Evolutionary conservation across 768 basidiomycete species (phyloP).

Genomic region (Auriculariales sp.): DNA sequence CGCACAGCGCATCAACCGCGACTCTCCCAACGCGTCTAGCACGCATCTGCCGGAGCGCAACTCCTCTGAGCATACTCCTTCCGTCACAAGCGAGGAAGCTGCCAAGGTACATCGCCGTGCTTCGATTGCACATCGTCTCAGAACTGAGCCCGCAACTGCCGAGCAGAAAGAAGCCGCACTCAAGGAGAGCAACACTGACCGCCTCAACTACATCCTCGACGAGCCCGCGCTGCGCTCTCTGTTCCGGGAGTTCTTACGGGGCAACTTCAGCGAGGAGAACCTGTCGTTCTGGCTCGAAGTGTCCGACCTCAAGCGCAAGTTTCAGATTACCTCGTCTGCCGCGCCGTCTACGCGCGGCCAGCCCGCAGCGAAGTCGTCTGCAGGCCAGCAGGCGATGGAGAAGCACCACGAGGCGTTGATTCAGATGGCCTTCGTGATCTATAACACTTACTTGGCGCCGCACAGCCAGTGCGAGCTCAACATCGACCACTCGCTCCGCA

Average conservation of each 20-base stretch:
- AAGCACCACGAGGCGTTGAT: constrained; percentile 91
- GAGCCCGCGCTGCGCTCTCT: constrained; percentile 77
- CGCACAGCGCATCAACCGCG: constrained; percentile 2
- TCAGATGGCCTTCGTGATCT: constrained; percentile 85
- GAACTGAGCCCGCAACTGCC: constrained; percentile 34
- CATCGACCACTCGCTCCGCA: constrained; percentile 92
- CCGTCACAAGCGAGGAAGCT: constrained; percentile 37
- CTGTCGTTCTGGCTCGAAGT: constrained; percentile 95
- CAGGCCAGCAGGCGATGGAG: constrained; percentile 63
- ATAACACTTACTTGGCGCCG: constrained; percentile 89
- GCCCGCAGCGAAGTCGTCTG: constrained; percentile 50
- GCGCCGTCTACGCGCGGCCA: constrained; percentile 23
- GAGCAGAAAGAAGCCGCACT: constrained; percentile 26
- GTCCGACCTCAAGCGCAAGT: constrained; percentile 91
- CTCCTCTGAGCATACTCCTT: constrained; percentile 4
- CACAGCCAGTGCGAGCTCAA: constrained; percentile 93
- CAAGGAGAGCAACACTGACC: constrained; percentile 87
- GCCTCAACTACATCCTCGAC: constrained; percentile 81
- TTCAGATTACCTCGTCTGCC: constrained; percentile 88
- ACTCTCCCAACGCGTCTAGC: too few species aligned
- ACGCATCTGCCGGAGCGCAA: neutral
- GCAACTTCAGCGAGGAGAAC: constrained; percentile 98
- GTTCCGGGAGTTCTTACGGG: constrained; percentile 87
- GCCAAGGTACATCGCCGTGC: constrained; percentile 67
- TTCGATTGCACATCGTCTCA: constrained; percentile 62